These are phyloP conservation scores for Stromatinia cepivora DNA, from an alignment of 2,329 filamentous ascomycete genomes.

Conservation along the genomic window DNA sequence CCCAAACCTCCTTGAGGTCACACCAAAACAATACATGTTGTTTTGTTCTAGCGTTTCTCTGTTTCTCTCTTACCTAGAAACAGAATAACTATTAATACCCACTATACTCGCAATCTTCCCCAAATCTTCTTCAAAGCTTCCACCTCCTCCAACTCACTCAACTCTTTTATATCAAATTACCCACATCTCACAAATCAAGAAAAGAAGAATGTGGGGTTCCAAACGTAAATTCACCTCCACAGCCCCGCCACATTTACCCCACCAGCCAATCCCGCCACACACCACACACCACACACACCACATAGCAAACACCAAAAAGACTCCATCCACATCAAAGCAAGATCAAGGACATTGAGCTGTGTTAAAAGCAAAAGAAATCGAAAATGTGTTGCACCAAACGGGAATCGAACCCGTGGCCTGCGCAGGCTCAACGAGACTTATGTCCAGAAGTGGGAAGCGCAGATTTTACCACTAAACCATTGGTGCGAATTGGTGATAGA, in stretches of 20 bases:
- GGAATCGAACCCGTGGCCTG: slow-evolving; percentile 15
- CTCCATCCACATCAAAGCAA: no score
- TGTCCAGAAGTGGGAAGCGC: background rate
- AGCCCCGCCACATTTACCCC: slow-evolving; percentile 1
- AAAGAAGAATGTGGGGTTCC: background rate
- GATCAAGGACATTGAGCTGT: background rate
- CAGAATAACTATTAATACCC: background rate
- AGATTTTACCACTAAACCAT: slow-evolving; percentile 21
- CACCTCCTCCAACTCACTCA: background rate
- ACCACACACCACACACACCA: no score
- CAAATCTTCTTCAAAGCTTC: background rate
- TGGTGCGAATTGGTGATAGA: background rate
- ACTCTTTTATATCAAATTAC: background rate
- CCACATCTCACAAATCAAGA: background rate
- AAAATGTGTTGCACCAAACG: background rate
- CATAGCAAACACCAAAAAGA: no score
- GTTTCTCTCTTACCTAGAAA: background rate
- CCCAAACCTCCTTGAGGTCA: background rate
- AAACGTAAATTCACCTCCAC: background rate
- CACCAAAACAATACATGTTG: no score
- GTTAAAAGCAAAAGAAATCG: background rate
- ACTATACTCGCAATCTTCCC: no score
- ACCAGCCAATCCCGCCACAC: background rate
- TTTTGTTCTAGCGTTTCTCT: background rate
- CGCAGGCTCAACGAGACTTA: background rate